A percentile compares a stretch with the other conserved stretches of the same genome.
These are phyloP conservation scores for Carnegiea gigantea DNA, from an alignment of 179 eudicot species.

Conservation along the genomic window DNA sequence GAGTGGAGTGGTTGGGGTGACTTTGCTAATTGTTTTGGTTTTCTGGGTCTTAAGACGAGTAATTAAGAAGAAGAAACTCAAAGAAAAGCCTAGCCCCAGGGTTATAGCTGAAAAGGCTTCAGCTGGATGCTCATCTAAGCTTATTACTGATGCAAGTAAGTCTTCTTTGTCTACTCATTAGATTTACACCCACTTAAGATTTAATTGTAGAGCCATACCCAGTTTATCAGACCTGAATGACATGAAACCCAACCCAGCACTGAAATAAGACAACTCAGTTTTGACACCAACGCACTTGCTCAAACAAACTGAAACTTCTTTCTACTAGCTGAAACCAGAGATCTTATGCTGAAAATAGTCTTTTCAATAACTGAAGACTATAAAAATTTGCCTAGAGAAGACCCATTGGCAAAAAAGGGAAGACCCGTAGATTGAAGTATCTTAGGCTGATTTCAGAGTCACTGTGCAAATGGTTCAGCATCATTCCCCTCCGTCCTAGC, in stretches of 20 bases:
- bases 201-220: not conserved
- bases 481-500: no score
- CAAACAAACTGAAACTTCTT: not conserved
- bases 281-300: no score
- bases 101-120: slow-evolving; percentile 55
- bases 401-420: not conserved
- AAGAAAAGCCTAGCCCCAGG: slow-evolving; percentile 31
- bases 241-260: not conserved
- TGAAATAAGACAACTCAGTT: no score
- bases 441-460: not conserved
- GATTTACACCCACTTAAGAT: not conserved
- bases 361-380: not conserved
- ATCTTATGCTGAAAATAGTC: not conserved
- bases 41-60: slow-evolving; percentile 42
- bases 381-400: not conserved
- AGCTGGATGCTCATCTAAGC: slow-evolving; percentile 58
- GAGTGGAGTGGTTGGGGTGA: slow-evolving; percentile 51
- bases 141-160: slow-evolving; percentile 83
- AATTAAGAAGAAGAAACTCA: slow-evolving; percentile 32
- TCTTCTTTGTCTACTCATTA: slow-evolving; percentile 4
- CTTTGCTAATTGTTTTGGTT: slow-evolving; percentile 31
- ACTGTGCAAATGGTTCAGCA: not conserved
- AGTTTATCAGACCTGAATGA: not conserved
- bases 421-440: not conserved
- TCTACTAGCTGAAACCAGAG: not conserved